Evolutionary conservation across 2,329 filamentous ascomycete species (phyloP).

Genomic region (Penicillium sp.): DNA sequence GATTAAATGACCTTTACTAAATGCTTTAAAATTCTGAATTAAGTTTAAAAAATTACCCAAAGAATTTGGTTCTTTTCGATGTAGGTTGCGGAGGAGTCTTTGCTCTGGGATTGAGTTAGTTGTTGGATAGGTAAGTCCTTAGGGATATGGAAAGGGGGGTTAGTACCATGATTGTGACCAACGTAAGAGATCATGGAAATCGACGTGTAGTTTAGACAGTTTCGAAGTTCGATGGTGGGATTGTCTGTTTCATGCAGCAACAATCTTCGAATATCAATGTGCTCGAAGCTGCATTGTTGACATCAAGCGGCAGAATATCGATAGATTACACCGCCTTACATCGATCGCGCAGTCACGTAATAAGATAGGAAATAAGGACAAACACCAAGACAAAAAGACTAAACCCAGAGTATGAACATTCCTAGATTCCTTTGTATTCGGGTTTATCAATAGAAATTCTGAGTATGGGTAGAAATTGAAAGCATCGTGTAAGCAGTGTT

Average conservation of each 20-base stretch:
- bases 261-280: neutral
- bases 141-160: too few relatives aligned
- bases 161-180: too few relatives aligned
- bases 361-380: neutral
- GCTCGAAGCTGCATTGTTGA: constrained; percentile 6
- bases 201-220: neutral
- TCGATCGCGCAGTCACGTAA: neutral
- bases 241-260: neutral
- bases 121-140: constrained; percentile 6
- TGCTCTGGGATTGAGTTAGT: constrained; percentile 39
- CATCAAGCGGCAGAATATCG: constrained; percentile 8
- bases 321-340: neutral
- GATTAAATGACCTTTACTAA: too few relatives aligned
- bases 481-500: neutral
- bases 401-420: neutral
- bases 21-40: too few relatives aligned
- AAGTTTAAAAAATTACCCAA: too few relatives aligned
- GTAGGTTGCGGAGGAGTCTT: constrained; percentile 52
- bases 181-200: too few relatives aligned
- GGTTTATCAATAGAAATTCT: neutral
- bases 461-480: neutral
- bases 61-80: too few relatives aligned
- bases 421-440: neutral
- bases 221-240: neutral
- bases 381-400: neutral